Evolutionary conservation across 116 monocot species (phyloP).

Genomic region (Iris pallida): DNA sequence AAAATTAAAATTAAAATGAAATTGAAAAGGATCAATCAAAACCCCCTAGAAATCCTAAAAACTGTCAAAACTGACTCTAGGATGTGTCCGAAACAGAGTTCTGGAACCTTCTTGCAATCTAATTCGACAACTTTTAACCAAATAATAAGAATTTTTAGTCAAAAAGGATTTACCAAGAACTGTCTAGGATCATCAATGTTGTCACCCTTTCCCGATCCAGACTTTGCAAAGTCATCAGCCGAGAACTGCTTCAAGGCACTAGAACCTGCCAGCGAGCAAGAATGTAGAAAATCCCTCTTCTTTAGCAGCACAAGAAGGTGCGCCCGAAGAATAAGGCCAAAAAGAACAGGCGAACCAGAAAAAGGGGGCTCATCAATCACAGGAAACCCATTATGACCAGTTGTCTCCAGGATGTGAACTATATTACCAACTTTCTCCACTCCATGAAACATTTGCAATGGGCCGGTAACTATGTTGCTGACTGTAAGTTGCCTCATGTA

Average conservation of each 20-base stretch:
- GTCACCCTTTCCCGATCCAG: slow-evolving; percentile 55
- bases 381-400: slow-evolving; percentile 84
- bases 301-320: slow-evolving; percentile 84
- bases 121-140: too few relatives aligned
- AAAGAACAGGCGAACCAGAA: slow-evolving; percentile 43
- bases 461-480: slow-evolving; percentile 71
- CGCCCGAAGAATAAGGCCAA: slow-evolving; percentile 60
- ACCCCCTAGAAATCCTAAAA: too few relatives aligned
- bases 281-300: slow-evolving; percentile 47
- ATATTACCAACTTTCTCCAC: slow-evolving; percentile 77
- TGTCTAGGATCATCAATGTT: slow-evolving; percentile 57
- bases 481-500: slow-evolving; percentile 88
- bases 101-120: too few relatives aligned
- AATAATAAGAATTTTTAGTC: too few relatives aligned
- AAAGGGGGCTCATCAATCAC: slow-evolving; percentile 68
- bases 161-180: too few relatives aligned
- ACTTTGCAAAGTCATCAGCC: slow-evolving; percentile 65
- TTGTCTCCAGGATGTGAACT: slow-evolving; percentile 61
- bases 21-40: too few relatives aligned
- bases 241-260: slow-evolving; percentile 30
- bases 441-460: slow-evolving; percentile 56
- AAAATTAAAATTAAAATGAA: too few relatives aligned
- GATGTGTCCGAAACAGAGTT: too few relatives aligned
- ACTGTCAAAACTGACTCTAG: too few relatives aligned
- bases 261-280: not conserved